Evolutionary conservation across 441 rosid species (phyloP).

Genomic region (Pelargonium citronellum): DNA sequence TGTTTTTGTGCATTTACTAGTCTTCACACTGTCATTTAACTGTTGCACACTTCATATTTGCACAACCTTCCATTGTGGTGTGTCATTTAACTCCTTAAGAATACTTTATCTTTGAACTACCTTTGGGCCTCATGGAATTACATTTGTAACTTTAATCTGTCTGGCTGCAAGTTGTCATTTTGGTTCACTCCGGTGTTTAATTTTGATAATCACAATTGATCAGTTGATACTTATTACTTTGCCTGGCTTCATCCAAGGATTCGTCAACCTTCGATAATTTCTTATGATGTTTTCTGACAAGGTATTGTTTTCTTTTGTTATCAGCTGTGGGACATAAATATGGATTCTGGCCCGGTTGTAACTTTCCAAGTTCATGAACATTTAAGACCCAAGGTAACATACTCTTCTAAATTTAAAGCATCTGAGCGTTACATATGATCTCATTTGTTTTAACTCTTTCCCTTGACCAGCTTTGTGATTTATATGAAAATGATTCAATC

Average conservation of each 20-base stretch:
- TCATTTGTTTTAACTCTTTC: slow-evolving; percentile 7
- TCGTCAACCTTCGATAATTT: not conserved
- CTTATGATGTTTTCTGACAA: slow-evolving; percentile 10
- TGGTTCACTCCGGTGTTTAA: too few species aligned
- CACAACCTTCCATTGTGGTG: too few species aligned
- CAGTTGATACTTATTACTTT: too few species aligned
- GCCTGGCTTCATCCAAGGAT: too few species aligned
- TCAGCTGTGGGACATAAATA: slow-evolving; percentile 94
- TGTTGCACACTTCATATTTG: too few species aligned
- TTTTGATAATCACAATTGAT: too few species aligned
- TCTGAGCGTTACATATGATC: slow-evolving; percentile 15
- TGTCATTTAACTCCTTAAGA: too few species aligned
- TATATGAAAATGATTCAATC: slow-evolving; percentile 73
- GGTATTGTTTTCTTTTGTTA: slow-evolving; percentile 16
- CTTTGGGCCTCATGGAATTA: too few species aligned
- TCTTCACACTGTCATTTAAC: too few species aligned
- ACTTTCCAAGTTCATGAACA: slow-evolving; percentile 90
- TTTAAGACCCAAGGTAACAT: slow-evolving; percentile 76
- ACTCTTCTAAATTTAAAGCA: slow-evolving; percentile 15
- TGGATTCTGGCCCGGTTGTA: slow-evolving; percentile 92
- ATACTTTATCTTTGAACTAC: too few species aligned
- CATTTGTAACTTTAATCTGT: too few species aligned
- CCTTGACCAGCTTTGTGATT: slow-evolving; percentile 67
- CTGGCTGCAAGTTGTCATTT: too few species aligned
- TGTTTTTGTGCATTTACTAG: not conserved